These are phyloP conservation scores for Pouteria glomerata DNA, from an alignment of 148 eudicot genomes.

Conservation along the genomic window DNA sequence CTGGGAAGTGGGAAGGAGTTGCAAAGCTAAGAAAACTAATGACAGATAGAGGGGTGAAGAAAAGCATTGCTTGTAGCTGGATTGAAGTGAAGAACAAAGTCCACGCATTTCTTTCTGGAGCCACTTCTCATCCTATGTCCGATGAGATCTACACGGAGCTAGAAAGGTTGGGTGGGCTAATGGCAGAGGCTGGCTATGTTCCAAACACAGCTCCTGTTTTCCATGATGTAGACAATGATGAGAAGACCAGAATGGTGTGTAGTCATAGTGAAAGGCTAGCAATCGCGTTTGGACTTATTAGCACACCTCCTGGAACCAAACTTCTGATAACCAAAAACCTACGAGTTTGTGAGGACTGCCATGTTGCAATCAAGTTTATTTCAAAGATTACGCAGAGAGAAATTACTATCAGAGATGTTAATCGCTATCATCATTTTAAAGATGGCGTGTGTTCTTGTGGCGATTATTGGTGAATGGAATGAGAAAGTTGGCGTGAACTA, in stretches of 20 bases:
- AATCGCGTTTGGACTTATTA: constrained; percentile 55
- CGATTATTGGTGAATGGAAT: constrained; percentile 42
- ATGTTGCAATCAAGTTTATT: constrained; percentile 47
- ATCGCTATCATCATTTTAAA: constrained; percentile 39
- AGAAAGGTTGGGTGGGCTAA: constrained; percentile 34
- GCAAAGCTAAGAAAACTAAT: no score
- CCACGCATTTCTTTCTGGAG: constrained; percentile 50
- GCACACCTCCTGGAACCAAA: constrained; percentile 11
- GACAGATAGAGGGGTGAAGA: no score
- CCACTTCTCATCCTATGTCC: constrained; percentile 36
- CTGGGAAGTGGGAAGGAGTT: no score
- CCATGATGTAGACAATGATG: constrained; percentile 58
- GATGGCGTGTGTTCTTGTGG: constrained; percentile 61
- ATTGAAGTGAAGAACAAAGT: no score
- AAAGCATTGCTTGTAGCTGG: constrained; percentile 53
- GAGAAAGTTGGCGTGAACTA: background rate
- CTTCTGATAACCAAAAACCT: constrained; percentile 25
- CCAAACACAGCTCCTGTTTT: constrained; percentile 42
- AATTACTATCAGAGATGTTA: constrained; percentile 16
- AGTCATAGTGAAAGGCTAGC: constrained; percentile 61
- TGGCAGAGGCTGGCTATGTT: constrained; percentile 43
- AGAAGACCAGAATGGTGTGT: constrained; percentile 45
- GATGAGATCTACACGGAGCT: constrained; percentile 42
- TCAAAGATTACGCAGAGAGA: constrained; percentile 23
- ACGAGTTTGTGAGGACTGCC: constrained; percentile 55